Percentiles rank a stretch among this genome's conserved stretches.
Evolutionary conservation across 345 rosid species (phyloP).

Genomic region (Lagerstroemia speciosa): DNA sequence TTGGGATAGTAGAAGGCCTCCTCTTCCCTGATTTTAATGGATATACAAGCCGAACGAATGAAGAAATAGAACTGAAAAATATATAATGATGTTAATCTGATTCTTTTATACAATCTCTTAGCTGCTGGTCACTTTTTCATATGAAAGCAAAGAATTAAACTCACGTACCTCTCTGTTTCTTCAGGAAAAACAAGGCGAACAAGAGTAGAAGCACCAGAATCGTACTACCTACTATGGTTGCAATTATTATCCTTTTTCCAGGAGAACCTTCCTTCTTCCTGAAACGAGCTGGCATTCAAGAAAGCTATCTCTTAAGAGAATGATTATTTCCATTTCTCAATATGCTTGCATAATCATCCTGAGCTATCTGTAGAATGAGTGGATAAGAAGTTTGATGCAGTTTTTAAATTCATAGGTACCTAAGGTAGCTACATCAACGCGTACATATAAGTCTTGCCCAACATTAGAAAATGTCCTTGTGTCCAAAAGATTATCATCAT

Average conservation of each 20-base stretch:
- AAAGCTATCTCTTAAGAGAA: neutral
- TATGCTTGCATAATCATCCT: neutral
- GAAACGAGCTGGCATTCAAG: neutral
- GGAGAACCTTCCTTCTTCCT: neutral
- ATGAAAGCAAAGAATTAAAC: neutral
- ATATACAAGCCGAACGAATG: neutral
- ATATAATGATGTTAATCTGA: neutral
- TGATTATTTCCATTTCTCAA: neutral
- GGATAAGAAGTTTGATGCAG: neutral
- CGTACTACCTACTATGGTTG: neutral
- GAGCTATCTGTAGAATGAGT: neutral
- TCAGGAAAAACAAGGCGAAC: neutral
- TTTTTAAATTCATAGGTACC: neutral
- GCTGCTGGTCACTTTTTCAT: neutral
- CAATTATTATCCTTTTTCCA: neutral
- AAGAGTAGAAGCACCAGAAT: neutral
- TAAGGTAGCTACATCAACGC: slow-evolving; percentile 7
- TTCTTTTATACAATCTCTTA: neutral
- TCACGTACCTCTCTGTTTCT: neutral
- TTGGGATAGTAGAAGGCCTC: neutral
- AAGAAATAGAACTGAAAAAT: neutral
- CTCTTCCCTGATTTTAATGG: slow-evolving; percentile 1
- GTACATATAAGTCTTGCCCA: slow-evolving; percentile 3
- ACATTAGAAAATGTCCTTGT: neutral
- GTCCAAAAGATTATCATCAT: slow-evolving; percentile 15